These are phyloP conservation scores for Cyclostephanos tholiformis DNA, from an alignment of 108 stramenopile genomes.

Conservation along the genomic window DNA sequence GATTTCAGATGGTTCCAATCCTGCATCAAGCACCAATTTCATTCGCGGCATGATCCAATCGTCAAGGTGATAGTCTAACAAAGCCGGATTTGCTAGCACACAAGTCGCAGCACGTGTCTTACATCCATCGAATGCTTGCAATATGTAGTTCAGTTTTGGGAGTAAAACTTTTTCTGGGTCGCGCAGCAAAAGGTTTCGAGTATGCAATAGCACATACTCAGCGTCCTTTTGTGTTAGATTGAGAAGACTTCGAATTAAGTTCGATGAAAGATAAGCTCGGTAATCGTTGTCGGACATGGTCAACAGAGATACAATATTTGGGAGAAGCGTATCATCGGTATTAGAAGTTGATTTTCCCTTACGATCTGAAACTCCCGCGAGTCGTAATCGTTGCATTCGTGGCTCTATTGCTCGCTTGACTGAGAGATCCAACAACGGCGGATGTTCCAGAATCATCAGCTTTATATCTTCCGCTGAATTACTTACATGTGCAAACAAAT, in stretches of 20 bases:
- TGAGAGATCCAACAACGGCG: slow-evolving; percentile 25
- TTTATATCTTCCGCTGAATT: slow-evolving; percentile 19
- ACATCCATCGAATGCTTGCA: slow-evolving; percentile 40
- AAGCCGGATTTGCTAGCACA: slow-evolving; percentile 53
- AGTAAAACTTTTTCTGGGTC: slow-evolving; percentile 30
- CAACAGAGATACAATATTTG: background rate
- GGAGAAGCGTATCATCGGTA: slow-evolving; percentile 1
- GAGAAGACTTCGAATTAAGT: slow-evolving; percentile 11
- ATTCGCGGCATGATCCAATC: slow-evolving; percentile 69
- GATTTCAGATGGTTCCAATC: slow-evolving; percentile 37
- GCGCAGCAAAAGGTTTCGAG: background rate
- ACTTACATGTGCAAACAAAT: slow-evolving; percentile 17
- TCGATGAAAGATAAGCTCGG: slow-evolving; percentile 3
- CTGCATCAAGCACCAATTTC: slow-evolving; percentile 37
- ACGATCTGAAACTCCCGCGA: slow-evolving; percentile 1
- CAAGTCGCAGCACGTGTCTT: slow-evolving; percentile 24
- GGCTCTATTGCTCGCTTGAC: slow-evolving; percentile 12
- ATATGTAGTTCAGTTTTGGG: slow-evolving; percentile 67
- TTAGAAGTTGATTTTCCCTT: background rate
- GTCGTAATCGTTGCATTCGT: slow-evolving; percentile 25
- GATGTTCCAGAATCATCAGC: slow-evolving; percentile 12
- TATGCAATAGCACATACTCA: slow-evolving; percentile 9
- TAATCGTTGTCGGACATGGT: slow-evolving; percentile 8
- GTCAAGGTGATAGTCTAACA: slow-evolving; percentile 70
- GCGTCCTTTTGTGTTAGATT: slow-evolving; percentile 5